Conservation (phyloP, 768 basidiomycete species). For the Crucibulum laeve region DNA sequence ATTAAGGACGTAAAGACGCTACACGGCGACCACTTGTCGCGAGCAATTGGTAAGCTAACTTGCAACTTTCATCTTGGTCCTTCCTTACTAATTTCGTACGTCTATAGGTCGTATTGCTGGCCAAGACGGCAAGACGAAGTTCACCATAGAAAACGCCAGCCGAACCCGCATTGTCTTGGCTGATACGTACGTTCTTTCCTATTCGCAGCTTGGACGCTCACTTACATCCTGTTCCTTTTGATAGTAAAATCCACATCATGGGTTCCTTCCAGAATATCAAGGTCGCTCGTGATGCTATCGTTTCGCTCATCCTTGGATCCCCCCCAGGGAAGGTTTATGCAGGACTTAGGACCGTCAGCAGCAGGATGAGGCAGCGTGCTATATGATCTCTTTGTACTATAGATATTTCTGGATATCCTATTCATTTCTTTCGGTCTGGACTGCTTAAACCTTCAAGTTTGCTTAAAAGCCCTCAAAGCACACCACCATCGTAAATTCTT, state of each 20-base stretch:
- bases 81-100: conserved; percentile 7
- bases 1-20: conserved; percentile 99
- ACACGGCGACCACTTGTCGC: conserved; percentile 96
- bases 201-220: neutral
- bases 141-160: conserved; percentile 96
- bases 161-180: conserved; percentile 98
- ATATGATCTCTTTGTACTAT: conserved; percentile 32
- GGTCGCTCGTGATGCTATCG: conserved; percentile 93
- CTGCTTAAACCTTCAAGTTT: too few relatives aligned
- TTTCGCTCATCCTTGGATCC: conserved; percentile 91
- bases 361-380: conserved; percentile 90
- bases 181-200: conserved; percentile 72
- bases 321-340: conserved; percentile 95
- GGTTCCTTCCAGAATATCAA: conserved; percentile 99
- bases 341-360: conserved; percentile 85
- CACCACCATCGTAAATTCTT: too few relatives aligned
- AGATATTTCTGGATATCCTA: conserved; percentile 2
- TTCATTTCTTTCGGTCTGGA: too few relatives aligned
- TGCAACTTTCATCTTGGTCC: neutral
- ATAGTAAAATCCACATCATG: conserved; percentile 95
- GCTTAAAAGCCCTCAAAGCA: too few relatives aligned
- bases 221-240: conserved; percentile 5
- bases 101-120: conserved; percentile 89
- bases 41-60: conserved; percentile 77
- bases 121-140: conserved; percentile 97